phyloP scores from a whole-genome alignment of 441 rosid genomes.

The Jatropha multifida region DNA sequence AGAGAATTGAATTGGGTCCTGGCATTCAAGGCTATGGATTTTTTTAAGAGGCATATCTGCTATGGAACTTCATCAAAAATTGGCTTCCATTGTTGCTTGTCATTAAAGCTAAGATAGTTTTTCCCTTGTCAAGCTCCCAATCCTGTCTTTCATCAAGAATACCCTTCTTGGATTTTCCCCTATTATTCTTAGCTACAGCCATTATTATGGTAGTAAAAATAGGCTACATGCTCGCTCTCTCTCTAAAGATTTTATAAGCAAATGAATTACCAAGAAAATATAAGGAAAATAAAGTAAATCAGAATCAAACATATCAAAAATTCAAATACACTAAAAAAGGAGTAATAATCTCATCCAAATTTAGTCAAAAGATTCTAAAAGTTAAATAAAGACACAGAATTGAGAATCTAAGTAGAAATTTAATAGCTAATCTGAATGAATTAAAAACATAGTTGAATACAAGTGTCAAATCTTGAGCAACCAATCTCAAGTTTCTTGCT shows the following conservation, averaged over 20 bases:
- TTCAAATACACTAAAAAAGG: slow-evolving; percentile 1
- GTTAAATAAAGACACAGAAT: slow-evolving; percentile 12
- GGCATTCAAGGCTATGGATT: slow-evolving; percentile 58
- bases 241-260: slow-evolving; percentile 18
- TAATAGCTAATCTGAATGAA: slow-evolving; percentile 36
- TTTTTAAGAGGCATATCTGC: slow-evolving; percentile 69
- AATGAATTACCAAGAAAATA: slow-evolving; percentile 4
- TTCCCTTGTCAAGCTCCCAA: slow-evolving; percentile 41
- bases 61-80: slow-evolving; percentile 56
- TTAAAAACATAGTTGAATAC: slow-evolving; percentile 50
- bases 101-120: slow-evolving; percentile 30
- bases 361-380: slow-evolving; percentile 29
- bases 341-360: slow-evolving; percentile 30
- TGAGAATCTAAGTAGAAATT: slow-evolving; percentile 30
- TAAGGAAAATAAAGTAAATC: slow-evolving; percentile 13
- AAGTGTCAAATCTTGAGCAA: slow-evolving; percentile 24
- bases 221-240: slow-evolving; percentile 30
- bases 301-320: slow-evolving; percentile 26
- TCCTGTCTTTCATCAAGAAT: slow-evolving; percentile 33
- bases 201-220: slow-evolving; percentile 14
- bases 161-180: slow-evolving; percentile 49
- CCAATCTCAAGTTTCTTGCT: slow-evolving; percentile 21
- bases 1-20: slow-evolving; percentile 30
- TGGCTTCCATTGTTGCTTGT: slow-evolving; percentile 52
- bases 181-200: slow-evolving; percentile 45